phyloP scores from a whole-genome alignment of 2,329 filamentous ascomycete species.

The Colletotrichum limetticola region DNA sequence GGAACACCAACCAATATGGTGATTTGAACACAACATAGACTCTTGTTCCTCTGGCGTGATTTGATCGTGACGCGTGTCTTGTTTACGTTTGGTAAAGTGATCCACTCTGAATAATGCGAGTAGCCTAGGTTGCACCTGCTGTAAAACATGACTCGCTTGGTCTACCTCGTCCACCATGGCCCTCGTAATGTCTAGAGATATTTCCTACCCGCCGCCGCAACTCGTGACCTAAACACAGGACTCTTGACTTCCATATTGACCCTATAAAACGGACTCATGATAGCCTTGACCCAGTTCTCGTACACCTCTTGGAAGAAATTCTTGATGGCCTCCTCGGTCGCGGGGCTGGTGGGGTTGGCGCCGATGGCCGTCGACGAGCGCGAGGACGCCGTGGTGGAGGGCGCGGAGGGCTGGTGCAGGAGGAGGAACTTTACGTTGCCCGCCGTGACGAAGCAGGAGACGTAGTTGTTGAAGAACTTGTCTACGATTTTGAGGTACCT shows the following conservation, averaged over 20 bases:
- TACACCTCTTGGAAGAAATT: slow-evolving; percentile 97
- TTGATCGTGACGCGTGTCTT: slow-evolving; percentile 8
- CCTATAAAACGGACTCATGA: slow-evolving; percentile 96
- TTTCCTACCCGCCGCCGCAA: slow-evolving; percentile 90
- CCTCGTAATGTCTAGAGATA: slow-evolving; percentile 68
- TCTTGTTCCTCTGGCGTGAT: no score
- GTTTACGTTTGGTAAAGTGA: neutral
- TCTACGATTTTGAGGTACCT: slow-evolving; percentile 98
- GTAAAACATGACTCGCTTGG: neutral
- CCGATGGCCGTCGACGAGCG: slow-evolving; percentile 77
- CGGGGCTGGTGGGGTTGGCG: slow-evolving; percentile 86
- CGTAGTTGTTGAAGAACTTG: slow-evolving; percentile 95
- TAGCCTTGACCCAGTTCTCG: slow-evolving; percentile 95
- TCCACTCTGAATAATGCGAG: neutral
- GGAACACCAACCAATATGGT: slow-evolving; percentile 36
- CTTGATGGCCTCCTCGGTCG: slow-evolving; percentile 94
- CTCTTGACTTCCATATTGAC: slow-evolving; percentile 88
- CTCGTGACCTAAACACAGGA: slow-evolving; percentile 83
- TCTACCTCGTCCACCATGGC: slow-evolving; percentile 34
- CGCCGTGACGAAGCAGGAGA: slow-evolving; percentile 93
- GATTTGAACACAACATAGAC: slow-evolving; percentile 31
- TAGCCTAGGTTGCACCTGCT: neutral
- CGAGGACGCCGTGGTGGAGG: slow-evolving; percentile 49
- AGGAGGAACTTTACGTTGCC: slow-evolving; percentile 95
- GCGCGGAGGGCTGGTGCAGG: slow-evolving; percentile 80